Conservation (phyloP, 2,329 filamentous ascomycete species). For the Cryphonectria nitschkei region DNA sequence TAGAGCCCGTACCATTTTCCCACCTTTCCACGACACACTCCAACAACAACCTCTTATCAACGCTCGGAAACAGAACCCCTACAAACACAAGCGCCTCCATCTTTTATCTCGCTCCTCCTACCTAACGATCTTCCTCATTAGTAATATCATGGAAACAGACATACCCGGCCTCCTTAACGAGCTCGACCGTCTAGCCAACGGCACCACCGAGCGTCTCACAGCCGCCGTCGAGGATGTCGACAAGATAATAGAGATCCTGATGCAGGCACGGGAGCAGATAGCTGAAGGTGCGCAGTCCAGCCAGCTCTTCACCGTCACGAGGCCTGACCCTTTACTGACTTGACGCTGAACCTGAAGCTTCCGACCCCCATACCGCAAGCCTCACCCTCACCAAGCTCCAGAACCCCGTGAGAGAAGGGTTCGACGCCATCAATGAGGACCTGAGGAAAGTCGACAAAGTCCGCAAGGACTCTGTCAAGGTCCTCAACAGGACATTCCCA, state of each 20-base stretch:
- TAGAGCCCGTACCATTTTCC: neutral
- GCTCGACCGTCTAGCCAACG: slow-evolving; percentile 66
- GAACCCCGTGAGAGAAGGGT: slow-evolving; percentile 78
- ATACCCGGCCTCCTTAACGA: slow-evolving; percentile 69
- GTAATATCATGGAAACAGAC: slow-evolving; percentile 35
- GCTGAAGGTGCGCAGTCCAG: slow-evolving; percentile 59
- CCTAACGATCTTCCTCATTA: neutral
- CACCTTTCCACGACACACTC: neutral
- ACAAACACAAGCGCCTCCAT: neutral
- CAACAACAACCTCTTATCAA: neutral
- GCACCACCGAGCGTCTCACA: slow-evolving; percentile 67
- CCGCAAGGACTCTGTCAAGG: slow-evolving; percentile 82
- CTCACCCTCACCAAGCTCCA: slow-evolving; percentile 83
- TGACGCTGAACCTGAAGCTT: slow-evolving; percentile 34
- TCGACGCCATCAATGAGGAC: slow-evolving; percentile 79
- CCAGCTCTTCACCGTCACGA: neutral
- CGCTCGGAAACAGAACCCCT: neutral
- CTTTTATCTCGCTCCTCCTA: neutral
- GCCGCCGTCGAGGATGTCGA: slow-evolving; percentile 81
- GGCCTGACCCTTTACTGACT: slow-evolving; percentile 21
- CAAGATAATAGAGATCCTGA: slow-evolving; percentile 76
- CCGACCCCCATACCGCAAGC: slow-evolving; percentile 71
- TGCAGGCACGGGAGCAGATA: slow-evolving; percentile 73
- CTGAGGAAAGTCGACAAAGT: slow-evolving; percentile 82
- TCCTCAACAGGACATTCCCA: slow-evolving; percentile 69